Percentiles rank a stretch among this genome's conserved stretches.
These are phyloP conservation scores for Pugionium dolabratum DNA, from an alignment of 345 rosid species.

Conservation along the genomic window DNA sequence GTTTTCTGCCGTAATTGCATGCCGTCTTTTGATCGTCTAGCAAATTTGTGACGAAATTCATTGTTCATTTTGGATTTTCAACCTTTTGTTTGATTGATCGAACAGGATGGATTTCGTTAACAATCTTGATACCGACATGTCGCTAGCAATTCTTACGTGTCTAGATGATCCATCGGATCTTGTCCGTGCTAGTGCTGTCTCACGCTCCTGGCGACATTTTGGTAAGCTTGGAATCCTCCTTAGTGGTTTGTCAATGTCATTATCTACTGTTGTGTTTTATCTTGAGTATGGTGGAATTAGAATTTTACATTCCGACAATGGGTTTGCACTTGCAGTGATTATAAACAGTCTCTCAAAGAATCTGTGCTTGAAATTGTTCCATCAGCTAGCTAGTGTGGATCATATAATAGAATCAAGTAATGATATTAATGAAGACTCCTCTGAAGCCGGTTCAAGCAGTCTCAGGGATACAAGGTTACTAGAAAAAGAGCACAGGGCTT, in stretches of 20 bases:
- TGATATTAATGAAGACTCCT: conserved; percentile 17
- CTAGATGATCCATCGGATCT: conserved; percentile 72
- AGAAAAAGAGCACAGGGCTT: conserved; percentile 70
- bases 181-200: conserved; percentile 64
- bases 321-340: conserved; percentile 30
- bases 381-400: conserved; percentile 52
- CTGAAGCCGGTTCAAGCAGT: conserved; percentile 57
- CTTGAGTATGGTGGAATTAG: conserved; percentile 10
- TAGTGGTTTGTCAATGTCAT: background rate
- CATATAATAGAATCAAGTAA: conserved; percentile 47
- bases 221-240: conserved; percentile 49
- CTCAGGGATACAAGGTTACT: conserved; percentile 48
- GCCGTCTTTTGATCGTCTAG: background rate
- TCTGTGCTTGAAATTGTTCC: conserved; percentile 71
- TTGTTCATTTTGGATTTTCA: conserved; percentile 5
- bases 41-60: background rate
- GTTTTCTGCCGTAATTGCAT: background rate
- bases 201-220: conserved; percentile 63
- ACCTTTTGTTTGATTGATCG: background rate
- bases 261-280: background rate
- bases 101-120: conserved; percentile 54
- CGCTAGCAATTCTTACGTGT: conserved; percentile 47
- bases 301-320: background rate
- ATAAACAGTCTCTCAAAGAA: conserved; percentile 53
- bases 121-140: conserved; percentile 50